Evolutionary conservation across 305 asterid genomes (phyloP), one percentile per base, ranked within the genome.

Genomic region (Fraxinus greggii): DNA sequence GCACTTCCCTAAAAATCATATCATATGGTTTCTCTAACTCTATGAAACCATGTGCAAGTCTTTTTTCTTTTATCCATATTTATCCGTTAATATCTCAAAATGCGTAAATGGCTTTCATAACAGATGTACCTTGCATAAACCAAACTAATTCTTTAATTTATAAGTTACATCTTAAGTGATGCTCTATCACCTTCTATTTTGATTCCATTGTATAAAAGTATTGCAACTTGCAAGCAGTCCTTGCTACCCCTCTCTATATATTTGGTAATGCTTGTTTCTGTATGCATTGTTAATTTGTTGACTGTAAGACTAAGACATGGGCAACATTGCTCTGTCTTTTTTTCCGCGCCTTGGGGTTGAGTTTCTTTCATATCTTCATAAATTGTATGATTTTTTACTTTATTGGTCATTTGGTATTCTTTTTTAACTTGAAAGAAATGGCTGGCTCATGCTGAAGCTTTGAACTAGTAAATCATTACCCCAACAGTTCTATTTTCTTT

Each of bases 401-500:
- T 17, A 21, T 40, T 75, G 72, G 19, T 63, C 63, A 36, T 48
- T 75, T 4, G 35, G 51, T 78, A 24, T 70, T 36, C 73, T 24
- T 76, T 76, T 69, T 51, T 76, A 67, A 67, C 72, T 59, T 74
- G 87, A 48, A 59, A 21, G 10, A 17, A 17, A 28, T 74, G 33
- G 75, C 32, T 73, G 78, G 32, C 29, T 31, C 79, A 19, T 84
- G 61, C 13, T 31, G 78, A 38, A 80, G 78, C 78, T 54, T 56
- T 76, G 77, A 73, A 76, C 67, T 48, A 79, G 77, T 75, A 69
- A 36, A 63, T 42, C 79, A 61, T 59, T 81, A 31, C 72, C 76
- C 40, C 33, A 40, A 54, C 13, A 23, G 67, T 78, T 75, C 59
- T 45, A 76, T 73, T 69, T 70, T 79, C 48, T 65, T 63, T 79